Conservation (phyloP, 2,329 filamentous ascomycete species). For the Trichophyton rubrum region DNA sequence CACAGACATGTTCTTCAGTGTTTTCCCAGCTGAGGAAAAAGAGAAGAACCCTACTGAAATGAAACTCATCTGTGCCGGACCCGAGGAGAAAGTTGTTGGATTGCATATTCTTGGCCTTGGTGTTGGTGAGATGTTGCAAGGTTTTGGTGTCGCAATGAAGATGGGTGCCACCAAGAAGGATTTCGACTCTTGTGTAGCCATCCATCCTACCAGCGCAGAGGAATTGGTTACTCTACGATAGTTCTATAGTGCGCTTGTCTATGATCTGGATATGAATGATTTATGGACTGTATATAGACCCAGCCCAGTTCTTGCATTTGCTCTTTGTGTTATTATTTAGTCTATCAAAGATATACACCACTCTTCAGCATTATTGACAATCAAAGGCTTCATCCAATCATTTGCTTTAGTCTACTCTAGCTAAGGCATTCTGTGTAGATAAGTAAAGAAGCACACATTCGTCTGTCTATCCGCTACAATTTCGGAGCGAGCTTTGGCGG, state of each 20-base stretch:
- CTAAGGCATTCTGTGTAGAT: neutral
- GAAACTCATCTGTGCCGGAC: conserved; percentile 38
- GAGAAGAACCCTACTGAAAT: conserved; percentile 39
- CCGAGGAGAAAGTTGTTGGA: conserved; percentile 40
- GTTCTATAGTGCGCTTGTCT: neutral
- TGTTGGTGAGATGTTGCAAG: conserved; percentile 56
- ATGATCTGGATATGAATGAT: neutral
- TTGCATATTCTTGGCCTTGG: conserved; percentile 38
- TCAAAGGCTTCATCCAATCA: neutral
- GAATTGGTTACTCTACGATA: conserved; percentile 44
- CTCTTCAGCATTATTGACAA: neutral
- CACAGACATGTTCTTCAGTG: conserved; percentile 38
- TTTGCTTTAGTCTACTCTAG: neutral
- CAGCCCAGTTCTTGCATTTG: neutral
- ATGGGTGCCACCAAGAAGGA: conserved; percentile 70
- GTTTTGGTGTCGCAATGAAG: conserved; percentile 64
- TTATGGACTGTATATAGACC: neutral
- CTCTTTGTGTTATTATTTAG: neutral
- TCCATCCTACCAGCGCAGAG: conserved; percentile 65
- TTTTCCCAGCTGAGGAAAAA: conserved; percentile 38
- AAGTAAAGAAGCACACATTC: neutral
- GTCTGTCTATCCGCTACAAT: neutral
- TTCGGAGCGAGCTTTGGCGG: neutral
- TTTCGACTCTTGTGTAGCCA: conserved; percentile 63
- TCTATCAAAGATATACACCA: neutral